Evolutionary conservation across 192 early-diverging fungal genomes (phyloP), one percentile per base, ranked within the genome.

Genomic region (Umbelopsis ramanniana): DNA sequence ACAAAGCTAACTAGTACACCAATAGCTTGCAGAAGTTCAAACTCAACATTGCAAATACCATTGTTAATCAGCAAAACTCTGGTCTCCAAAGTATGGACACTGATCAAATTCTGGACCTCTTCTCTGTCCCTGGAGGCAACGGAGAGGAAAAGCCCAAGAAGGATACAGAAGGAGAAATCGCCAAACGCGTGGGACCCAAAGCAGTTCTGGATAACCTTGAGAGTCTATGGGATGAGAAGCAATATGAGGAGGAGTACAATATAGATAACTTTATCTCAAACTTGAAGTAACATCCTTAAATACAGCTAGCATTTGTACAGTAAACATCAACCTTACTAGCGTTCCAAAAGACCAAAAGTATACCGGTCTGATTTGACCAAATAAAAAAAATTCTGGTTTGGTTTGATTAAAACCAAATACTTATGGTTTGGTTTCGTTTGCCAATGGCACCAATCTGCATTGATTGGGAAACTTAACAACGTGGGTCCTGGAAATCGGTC

Each of bases 1-100:
- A 43, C 40, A 43, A 43, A 11, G 40, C 29, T 63, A 69, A 72
- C 67, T 12, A 23, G 15, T 57, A 12, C 3, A 52, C 24, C 37
- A n/a, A n/a, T 68, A 93, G 91, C 35, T 79, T 98, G 66, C 98
- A 99, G 85, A 95, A 94, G 69, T 99, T 99, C 86, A 99, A 99
- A 79, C 84, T 97, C 52, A 96, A 98, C 76, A 96, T 99, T 81
- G 96, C 98, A 2, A 95, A 93, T 57, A 89, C 95, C 2, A 87
- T 99, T 38, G 94, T 99, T 52, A 98, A 97, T 70, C 93, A 95
- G 78, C 96, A 99, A 83, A 99, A 99, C 73, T 83, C 95, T 1
- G 95, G 96, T 10, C 79, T 99, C 38, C 85, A 92, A 68, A 93
- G 90, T 26, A 99, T 99, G 97, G 96, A 95, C 76, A 96, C 97